Conservation (phyloP, 163 green algal genomes). For the Coccomyxa subellipsoidea region DNA sequence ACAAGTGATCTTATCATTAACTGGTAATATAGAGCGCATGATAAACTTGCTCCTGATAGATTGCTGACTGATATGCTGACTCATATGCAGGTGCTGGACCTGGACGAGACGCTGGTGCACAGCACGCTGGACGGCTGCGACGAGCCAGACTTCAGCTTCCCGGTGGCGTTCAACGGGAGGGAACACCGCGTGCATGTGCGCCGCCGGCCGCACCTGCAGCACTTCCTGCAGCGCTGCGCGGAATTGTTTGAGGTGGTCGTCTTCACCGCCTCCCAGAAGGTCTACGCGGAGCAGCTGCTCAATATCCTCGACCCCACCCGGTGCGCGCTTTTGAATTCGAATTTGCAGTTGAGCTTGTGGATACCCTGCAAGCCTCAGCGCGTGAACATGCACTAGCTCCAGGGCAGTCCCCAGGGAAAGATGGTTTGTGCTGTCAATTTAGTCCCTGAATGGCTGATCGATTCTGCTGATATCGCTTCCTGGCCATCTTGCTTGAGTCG, state of each 20-base stretch:
- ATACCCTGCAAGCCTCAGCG: no score
- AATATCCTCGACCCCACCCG: slow-evolving; percentile 85
- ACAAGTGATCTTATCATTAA: no score
- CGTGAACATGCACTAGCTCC: no score
- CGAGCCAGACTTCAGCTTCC: slow-evolving; percentile 78
- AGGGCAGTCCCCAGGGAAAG: no score
- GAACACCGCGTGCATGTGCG: slow-evolving; percentile 78
- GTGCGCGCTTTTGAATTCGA: slow-evolving; percentile 10
- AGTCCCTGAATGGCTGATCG: no score
- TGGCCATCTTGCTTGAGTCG: no score
- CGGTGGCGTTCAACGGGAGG: slow-evolving; percentile 75
- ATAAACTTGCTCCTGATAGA: no score
- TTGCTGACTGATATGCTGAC: no score
- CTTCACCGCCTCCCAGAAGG: slow-evolving; percentile 91
- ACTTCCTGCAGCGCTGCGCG: slow-evolving; percentile 80
- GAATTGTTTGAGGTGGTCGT: slow-evolving; percentile 94
- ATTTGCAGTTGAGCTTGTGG: no score
- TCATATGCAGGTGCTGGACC: slow-evolving; percentile 80
- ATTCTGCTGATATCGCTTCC: no score
- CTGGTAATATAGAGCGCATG: no score
- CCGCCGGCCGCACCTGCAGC: slow-evolving; percentile 73
- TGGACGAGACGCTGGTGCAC: slow-evolving; percentile 90
- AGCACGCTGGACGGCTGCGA: slow-evolving; percentile 27
- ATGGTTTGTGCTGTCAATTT: no score
- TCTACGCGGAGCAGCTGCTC: slow-evolving; percentile 92